A percentile compares a stretch with the other conserved stretches of the same genome.
These are phyloP conservation scores for Phaseolus coccineus DNA, from an alignment of 331 rosid species.

Conservation along the genomic window DNA sequence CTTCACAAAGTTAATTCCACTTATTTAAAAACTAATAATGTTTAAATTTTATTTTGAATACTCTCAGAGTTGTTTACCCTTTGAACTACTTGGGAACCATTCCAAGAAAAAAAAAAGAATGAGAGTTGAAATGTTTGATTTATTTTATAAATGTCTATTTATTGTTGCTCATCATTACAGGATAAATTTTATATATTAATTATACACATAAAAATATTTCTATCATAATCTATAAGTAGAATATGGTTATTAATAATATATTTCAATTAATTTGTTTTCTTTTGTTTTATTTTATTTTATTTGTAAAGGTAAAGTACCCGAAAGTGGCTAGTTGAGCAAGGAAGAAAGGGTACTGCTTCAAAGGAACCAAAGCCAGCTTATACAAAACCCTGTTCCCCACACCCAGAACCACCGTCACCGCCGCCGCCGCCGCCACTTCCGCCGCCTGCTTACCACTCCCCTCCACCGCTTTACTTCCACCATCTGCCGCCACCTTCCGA, in stretches of 20 bases:
- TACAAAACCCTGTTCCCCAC: constrained; percentile 85
- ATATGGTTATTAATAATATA: background rate
- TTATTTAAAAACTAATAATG: too few relatives aligned
- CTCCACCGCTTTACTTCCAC: constrained; percentile 42
- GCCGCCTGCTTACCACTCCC: constrained; percentile 53
- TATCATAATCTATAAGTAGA: background rate
- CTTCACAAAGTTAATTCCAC: too few relatives aligned
- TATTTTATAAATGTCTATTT: too few relatives aligned
- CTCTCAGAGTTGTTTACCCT: background rate
- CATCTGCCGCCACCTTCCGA: constrained; percentile 40
- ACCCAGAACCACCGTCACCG: constrained; percentile 73
- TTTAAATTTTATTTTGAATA: too few relatives aligned
- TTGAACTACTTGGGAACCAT: background rate
- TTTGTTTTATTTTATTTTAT: background rate
- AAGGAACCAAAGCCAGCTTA: constrained; percentile 89
- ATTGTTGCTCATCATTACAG: too few relatives aligned
- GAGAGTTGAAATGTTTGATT: too few relatives aligned
- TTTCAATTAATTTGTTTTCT: background rate
- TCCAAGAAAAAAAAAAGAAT: too few relatives aligned
- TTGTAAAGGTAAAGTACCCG: constrained; percentile 56
- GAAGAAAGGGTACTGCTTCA: constrained; percentile 87
- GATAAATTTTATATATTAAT: too few relatives aligned
- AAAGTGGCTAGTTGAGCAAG: constrained; percentile 93
- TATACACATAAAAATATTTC: background rate
- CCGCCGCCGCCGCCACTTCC: constrained; percentile 71